phyloP scores from a whole-genome alignment of 192 early-diverging fungal species.

The Mortierella alpina region DNA sequence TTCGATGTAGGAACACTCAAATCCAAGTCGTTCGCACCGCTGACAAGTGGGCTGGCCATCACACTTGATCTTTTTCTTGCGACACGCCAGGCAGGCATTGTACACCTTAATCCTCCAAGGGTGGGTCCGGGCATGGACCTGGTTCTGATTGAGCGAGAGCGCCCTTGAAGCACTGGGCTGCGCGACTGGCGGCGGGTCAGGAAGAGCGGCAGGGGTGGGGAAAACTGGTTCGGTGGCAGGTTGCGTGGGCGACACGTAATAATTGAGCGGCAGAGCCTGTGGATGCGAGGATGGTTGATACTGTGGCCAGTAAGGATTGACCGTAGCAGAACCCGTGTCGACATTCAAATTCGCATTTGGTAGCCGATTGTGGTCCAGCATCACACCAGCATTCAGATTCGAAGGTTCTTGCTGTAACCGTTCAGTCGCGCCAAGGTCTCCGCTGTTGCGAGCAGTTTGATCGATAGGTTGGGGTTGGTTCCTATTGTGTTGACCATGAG shows the following conservation, averaged over 20 bases:
- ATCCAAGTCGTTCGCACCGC: conserved; percentile 50
- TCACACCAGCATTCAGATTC: neutral
- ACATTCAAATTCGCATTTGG: neutral
- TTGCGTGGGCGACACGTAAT: conserved; percentile 13
- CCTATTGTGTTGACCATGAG: conserved; percentile 23
- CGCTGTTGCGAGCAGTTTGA: too few species aligned
- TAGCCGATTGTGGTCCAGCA: neutral
- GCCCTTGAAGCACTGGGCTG: neutral
- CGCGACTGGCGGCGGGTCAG: neutral
- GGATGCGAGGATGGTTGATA: conserved; percentile 18
- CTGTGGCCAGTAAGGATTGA: conserved; percentile 34
- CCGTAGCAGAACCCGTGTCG: neutral
- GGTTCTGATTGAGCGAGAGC: conserved; percentile 34
- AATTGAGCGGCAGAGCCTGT: conserved; percentile 15
- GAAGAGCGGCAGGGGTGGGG: neutral
- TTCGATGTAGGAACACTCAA: conserved; percentile 50
- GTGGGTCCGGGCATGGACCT: conserved; percentile 46
- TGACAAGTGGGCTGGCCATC: conserved; percentile 54
- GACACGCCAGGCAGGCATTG: conserved; percentile 56
- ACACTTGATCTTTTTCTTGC: conserved; percentile 58
- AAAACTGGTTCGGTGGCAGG: neutral
- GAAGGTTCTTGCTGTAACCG: neutral
- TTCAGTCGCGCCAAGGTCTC: too few species aligned
- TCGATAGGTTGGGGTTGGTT: conserved; percentile 2
- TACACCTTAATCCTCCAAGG: conserved; percentile 58